A percentile compares a stretch with the other conserved stretches of the same genome.
phyloP scores from a whole-genome alignment of 768 basidiomycete species.

The Amanita pallidorosea region DNA sequence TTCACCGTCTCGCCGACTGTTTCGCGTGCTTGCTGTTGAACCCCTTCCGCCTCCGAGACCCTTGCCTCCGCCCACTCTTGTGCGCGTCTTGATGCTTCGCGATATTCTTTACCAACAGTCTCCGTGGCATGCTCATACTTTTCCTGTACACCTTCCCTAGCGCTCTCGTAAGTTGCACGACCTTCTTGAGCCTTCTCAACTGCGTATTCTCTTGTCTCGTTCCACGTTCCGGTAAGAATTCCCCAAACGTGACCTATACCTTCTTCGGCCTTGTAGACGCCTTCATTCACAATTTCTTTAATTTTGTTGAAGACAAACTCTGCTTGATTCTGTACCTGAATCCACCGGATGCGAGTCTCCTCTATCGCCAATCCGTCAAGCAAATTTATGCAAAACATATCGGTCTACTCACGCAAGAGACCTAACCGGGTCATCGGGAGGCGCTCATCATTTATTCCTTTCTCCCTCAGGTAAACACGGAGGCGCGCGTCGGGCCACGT shows the following conservation, averaged over 20 bases:
- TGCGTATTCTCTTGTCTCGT: slow-evolving; percentile 19
- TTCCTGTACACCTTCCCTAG: slow-evolving; percentile 6
- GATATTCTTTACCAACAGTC: slow-evolving; percentile 12
- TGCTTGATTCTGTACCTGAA: slow-evolving; percentile 48
- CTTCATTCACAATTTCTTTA: slow-evolving; percentile 52
- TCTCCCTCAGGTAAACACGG: slow-evolving; percentile 77
- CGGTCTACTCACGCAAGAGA: slow-evolving; percentile 53
- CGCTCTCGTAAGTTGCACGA: slow-evolving; percentile 1
- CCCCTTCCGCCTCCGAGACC: slow-evolving; percentile 14
- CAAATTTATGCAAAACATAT: not conserved
- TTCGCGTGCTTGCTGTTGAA: slow-evolving; percentile 13
- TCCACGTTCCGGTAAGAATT: slow-evolving; percentile 32
- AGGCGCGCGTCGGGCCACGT: slow-evolving; percentile 91
- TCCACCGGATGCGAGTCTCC: slow-evolving; percentile 72
- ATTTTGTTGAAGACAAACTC: slow-evolving; percentile 52
- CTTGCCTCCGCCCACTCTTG: slow-evolving; percentile 20
- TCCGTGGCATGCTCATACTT: slow-evolving; percentile 15
- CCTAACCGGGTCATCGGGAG: slow-evolving; percentile 59
- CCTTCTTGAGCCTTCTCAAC: slow-evolving; percentile 11
- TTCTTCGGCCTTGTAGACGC: slow-evolving; percentile 70
- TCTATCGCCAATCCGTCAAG: slow-evolving; percentile 24
- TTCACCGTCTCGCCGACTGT: slow-evolving; percentile 27
- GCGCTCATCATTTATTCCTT: slow-evolving; percentile 59
- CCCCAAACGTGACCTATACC: slow-evolving; percentile 42
- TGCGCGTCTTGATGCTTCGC: slow-evolving; percentile 11